Evolutionary conservation across 805 yeast genomes (phyloP).

Genomic region (Metschnikowia matae): DNA sequence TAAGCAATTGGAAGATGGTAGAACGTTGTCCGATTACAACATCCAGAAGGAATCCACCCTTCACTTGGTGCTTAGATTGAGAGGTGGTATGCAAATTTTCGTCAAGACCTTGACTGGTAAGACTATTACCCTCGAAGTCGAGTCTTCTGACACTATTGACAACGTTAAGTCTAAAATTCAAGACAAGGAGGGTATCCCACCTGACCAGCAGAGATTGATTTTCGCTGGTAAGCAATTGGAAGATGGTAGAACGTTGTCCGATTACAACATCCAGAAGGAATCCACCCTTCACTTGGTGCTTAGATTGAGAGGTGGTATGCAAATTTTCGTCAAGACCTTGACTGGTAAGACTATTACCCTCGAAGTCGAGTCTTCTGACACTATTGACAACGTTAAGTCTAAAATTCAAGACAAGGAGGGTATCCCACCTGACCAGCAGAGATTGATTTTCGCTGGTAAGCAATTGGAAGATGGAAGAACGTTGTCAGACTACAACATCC

Average conservation of each 20-base stretch:
- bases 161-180: no score
- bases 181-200: no score
- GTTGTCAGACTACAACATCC: slow-evolving; percentile 95
- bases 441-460: slow-evolving; percentile 75
- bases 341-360: no score
- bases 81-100: slow-evolving; percentile 56
- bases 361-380: no score
- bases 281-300: slow-evolving; percentile 93
- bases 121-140: no score
- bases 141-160: no score
- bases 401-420: no score
- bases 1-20: slow-evolving; percentile 94
- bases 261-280: slow-evolving; percentile 98
- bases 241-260: slow-evolving; percentile 93
- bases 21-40: slow-evolving; percentile 96
- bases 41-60: slow-evolving; percentile 96
- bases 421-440: no score
- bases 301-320: slow-evolving; percentile 93
- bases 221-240: slow-evolving; percentile 98
- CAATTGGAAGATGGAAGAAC: slow-evolving; percentile 97
- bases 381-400: no score
- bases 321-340: slow-evolving; percentile 9
- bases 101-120: slow-evolving; percentile 45
- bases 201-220: no score
- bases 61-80: slow-evolving; percentile 64